Percentiles rank a stretch among this genome's conserved stretches.
phyloP scores from a whole-genome alignment of 345 rosid genomes.

The Barbarea vulgaris region DNA sequence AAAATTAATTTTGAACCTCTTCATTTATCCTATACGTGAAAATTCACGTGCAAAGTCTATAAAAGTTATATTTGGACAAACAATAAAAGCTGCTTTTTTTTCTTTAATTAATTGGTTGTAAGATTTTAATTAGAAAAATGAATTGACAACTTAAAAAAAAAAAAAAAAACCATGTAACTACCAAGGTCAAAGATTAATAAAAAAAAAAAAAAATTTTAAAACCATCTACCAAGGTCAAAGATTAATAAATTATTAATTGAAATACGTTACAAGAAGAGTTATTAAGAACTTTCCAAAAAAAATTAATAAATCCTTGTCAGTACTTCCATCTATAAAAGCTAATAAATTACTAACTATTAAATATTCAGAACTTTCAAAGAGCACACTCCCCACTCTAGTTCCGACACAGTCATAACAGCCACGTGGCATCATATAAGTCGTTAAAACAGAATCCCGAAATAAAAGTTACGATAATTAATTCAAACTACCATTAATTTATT shows the following conservation, averaged over 20 bases:
- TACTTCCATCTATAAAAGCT: not conserved
- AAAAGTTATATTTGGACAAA: slow-evolving; percentile 12
- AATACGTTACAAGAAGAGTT: slow-evolving; percentile 14
- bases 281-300: slow-evolving; percentile 24
- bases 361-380: too few species aligned
- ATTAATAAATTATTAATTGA: not conserved
- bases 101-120: not conserved
- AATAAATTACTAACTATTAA: slow-evolving; percentile 9
- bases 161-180: not conserved
- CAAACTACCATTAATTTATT: slow-evolving; percentile 1
- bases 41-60: slow-evolving; percentile 36
- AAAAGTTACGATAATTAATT: slow-evolving; percentile 12
- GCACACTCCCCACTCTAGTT: slow-evolving; percentile 22
- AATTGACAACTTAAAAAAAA: not conserved
- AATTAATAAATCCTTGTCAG: slow-evolving; percentile 25
- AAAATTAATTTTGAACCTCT: slow-evolving; percentile 18
- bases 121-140: not conserved
- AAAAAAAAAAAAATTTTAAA: not conserved
- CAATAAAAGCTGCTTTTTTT: not conserved
- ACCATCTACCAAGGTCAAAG: slow-evolving; percentile 24
- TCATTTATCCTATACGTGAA: slow-evolving; percentile 37
- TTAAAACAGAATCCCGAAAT: not conserved
- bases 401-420: not conserved
- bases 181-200: slow-evolving; percentile 26
- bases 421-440: slow-evolving; percentile 26